These are phyloP conservation scores for Populus ilicifolia DNA, from an alignment of 345 rosid genomes.

Conservation along the genomic window DNA sequence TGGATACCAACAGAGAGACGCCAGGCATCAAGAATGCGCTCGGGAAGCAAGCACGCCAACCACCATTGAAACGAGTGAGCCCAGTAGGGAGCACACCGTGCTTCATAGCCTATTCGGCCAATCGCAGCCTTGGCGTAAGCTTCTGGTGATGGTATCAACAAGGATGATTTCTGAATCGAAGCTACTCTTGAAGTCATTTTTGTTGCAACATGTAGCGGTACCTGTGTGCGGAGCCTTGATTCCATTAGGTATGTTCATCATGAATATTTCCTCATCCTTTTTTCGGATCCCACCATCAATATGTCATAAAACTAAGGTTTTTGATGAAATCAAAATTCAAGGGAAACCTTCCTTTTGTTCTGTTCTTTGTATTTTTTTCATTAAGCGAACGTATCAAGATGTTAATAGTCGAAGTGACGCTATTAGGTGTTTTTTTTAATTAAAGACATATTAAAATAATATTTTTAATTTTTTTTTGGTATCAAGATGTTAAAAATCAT, in stretches of 20 bases:
- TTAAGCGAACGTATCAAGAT: too few relatives aligned
- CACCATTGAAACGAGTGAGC: conserved; percentile 78
- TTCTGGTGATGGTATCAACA: conserved; percentile 57
- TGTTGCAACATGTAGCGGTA: conserved; percentile 79
- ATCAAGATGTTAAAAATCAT: too few relatives aligned
- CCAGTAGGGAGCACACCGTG: conserved; percentile 73
- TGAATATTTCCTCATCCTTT: neutral
- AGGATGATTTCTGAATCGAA: conserved; percentile 39
- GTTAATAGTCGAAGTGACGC: too few relatives aligned
- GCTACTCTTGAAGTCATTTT: conserved; percentile 64
- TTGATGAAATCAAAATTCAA: too few relatives aligned
- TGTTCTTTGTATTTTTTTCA: too few relatives aligned
- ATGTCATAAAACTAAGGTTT: too few relatives aligned
- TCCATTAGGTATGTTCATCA: neutral
- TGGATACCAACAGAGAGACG: conserved; percentile 67
- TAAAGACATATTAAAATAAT: too few relatives aligned
- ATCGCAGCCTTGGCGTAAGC: conserved; percentile 58
- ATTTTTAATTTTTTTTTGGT: too few relatives aligned
- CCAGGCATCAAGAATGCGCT: conserved; percentile 60
- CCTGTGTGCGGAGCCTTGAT: conserved; percentile 24
- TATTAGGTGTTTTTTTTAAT: too few relatives aligned
- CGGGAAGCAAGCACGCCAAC: conserved; percentile 47
- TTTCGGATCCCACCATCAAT: too few relatives aligned
- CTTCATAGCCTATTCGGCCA: conserved; percentile 48
- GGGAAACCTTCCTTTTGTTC: too few relatives aligned